Evolutionary conservation across 2,329 filamentous ascomycete species (phyloP), one percentile per base, ranked within the genome.

Genomic region (Pestalotiopsis sp.): DNA sequence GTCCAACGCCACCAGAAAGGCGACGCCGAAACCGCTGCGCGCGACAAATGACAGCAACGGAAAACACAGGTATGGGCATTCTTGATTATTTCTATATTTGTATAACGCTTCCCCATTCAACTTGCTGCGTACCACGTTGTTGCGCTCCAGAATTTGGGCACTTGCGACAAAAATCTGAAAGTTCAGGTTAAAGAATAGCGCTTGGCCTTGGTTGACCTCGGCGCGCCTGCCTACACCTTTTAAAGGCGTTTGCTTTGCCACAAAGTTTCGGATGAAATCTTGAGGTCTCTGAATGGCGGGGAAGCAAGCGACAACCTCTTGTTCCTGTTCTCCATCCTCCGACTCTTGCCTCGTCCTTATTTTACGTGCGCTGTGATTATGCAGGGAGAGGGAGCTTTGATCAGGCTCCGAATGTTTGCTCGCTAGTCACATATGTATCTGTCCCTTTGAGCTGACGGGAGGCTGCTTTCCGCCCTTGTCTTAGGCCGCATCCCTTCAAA

Each of bases 21-120:
- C 80, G 72, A 80, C 80, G 12, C 83, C 81, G 70, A 83, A 81
- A 74, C 82, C 85, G 66, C 84, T 91, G 73, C 87, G 86, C 79
- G 90, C 86, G 2, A 84, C 87, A 76, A 62, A 62, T 62, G 86
- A 87, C 73, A 36, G 31, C 31, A 81, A 81, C 76, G 80, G 78
- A 68, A 82, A 84, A 70, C 77, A 80, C 72, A 80, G 81, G 85
- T 87, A 83, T 68, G 75, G 78, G 67, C 78, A 12, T 65, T 14
- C 13, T 65, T 41, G 23, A 13, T 36, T 27, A 9, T 59, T n/a
- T 49, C 12, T 58, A 13, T 65, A 68, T 64, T 39, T 60, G 36
- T 39, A 49, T 36, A 9, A 3, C 23, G n/a, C n/a, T 6, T 36
- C n/a, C n/a, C 23, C 12, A n/a, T 27, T 23, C 27, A 13, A 14